Base-by-base conservation (phyloP, 495 filamentous ascomycete genomes). In the Daldinia decipiens region DNA sequence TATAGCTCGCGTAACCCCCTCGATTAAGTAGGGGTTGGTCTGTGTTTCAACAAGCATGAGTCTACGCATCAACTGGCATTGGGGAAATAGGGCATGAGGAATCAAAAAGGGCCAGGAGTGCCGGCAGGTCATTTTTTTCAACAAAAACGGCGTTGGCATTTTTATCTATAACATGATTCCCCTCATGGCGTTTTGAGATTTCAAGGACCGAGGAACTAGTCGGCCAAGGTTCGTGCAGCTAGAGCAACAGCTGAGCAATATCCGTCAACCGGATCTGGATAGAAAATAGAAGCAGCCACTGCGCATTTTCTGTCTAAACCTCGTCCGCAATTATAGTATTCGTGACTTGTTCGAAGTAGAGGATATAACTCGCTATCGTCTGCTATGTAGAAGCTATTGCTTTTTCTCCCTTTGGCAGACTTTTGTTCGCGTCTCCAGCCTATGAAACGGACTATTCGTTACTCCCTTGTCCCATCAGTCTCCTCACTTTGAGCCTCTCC, bases 131-230 rank as follows among this genome's bases (percentile, higher is more conserved):
- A 83, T 79, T 73, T 82, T 84, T 84, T 84, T 81, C 80, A 83
- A 82, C 80, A 83, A 84, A 84, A 82, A 82, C 76, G 82, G 81
- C 81, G 81, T 84, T 83, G 81, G 79, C 78, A 75, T 74, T 79
- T 82, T 81, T 13, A 79, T 77, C 76, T 76, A 81, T 82, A 79
- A 80, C 82, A 84, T 83, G 75, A 77, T 77, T 77, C 75, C 75
- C 75, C 75, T 76, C 75, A 74, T 75, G 73, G 75, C 75, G 75
- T 77, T 77, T 70, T 70, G 69, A 69, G 39, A 70, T 76, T 76
- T 75, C 31, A 67, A 38, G 62, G 54, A 50, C 59, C 55, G 61
- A 54, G 67, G 54, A 58, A 29, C 65, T 45, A 50, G 62, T 63
- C 64, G 62, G 51, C 52, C 59, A 19, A 64, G 67, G 64, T 67